A percentile compares a stretch with the other conserved stretches of the same genome.
These are phyloP conservation scores for Xylaria sp. DNA, from an alignment of 2,329 filamentous ascomycete species.

Conservation along the genomic window DNA sequence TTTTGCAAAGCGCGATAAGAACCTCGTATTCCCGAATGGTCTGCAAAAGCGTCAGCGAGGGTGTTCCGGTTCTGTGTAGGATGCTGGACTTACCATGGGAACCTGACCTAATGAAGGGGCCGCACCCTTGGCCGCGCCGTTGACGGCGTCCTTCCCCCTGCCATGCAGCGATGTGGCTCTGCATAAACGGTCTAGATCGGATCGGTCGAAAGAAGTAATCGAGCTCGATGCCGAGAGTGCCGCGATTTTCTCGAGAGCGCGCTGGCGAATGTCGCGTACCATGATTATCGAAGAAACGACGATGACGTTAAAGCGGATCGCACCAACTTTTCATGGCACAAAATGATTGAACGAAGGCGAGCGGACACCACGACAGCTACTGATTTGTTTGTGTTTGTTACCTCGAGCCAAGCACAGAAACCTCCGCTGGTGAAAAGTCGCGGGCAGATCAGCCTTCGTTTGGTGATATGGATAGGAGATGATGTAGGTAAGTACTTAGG, in stretches of 20 bases:
- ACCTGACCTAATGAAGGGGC: conserved; percentile 61
- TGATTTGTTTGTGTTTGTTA: background rate
- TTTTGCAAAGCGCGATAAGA: conserved; percentile 89
- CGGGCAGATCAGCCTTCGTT: conserved; percentile 2
- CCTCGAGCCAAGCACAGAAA: background rate
- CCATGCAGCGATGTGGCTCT: conserved; percentile 64
- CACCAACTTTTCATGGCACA: background rate
- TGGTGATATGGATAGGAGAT: conserved; percentile 13
- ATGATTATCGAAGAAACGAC: conserved; percentile 48
- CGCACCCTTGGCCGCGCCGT: conserved; percentile 59
- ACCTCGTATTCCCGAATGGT: conserved; percentile 92
- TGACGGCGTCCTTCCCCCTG: conserved; percentile 57
- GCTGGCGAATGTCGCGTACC: conserved; percentile 68
- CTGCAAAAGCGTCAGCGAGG: conserved; percentile 57
- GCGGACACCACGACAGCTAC: background rate
- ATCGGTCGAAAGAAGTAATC: conserved; percentile 66
- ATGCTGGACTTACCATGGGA: conserved; percentile 65
- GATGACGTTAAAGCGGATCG: background rate
- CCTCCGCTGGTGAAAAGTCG: conserved; percentile 2
- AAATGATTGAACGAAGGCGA: conserved; percentile 37
- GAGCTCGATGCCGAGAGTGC: conserved; percentile 68
- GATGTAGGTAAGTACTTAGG: background rate
- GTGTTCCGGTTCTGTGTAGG: background rate
- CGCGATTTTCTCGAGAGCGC: conserved; percentile 73
- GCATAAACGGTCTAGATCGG: conserved; percentile 72